Percentiles rank a stretch among this genome's conserved stretches.
phyloP scores from a whole-genome alignment of 2,329 filamentous ascomycete species.

The Verticillium zaregamsianum region DNA sequence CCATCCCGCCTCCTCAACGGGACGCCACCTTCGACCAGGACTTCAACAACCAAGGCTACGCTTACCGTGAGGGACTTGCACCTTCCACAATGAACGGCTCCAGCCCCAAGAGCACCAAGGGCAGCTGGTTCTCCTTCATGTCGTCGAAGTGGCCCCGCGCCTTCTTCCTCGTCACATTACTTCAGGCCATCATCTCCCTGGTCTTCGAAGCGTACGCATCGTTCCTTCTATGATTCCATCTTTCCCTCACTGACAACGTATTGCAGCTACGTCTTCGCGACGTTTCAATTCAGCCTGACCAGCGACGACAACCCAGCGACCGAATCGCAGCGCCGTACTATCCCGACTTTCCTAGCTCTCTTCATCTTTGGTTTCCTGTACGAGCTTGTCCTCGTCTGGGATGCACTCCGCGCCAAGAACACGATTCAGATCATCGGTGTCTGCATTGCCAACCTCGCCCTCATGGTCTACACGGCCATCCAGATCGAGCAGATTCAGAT shows the following conservation, averaged over 20 bases:
- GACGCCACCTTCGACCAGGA: slow-evolving; percentile 16
- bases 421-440: slow-evolving; percentile 98
- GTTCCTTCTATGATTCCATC: neutral
- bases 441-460: slow-evolving; percentile 85
- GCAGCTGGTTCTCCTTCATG: slow-evolving; percentile 61
- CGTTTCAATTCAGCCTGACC: slow-evolving; percentile 66
- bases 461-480: slow-evolving; percentile 88
- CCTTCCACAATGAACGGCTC: slow-evolving; percentile 23
- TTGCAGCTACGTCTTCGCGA: slow-evolving; percentile 79
- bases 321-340: slow-evolving; percentile 60
- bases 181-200: slow-evolving; percentile 78
- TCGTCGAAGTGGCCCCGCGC: slow-evolving; percentile 83
- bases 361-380: slow-evolving; percentile 98
- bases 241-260: slow-evolving; percentile 7
- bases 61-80: slow-evolving; percentile 30
- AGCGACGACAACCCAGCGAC: slow-evolving; percentile 35
- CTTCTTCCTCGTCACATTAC: slow-evolving; percentile 69
- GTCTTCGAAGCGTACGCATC: slow-evolving; percentile 76
- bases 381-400: slow-evolving; percentile 83
- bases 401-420: slow-evolving; percentile 91
- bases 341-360: slow-evolving; percentile 91
- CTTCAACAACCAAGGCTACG: slow-evolving; percentile 17
- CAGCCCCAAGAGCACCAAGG: slow-evolving; percentile 14
- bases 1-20: slow-evolving; percentile 19
- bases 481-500: slow-evolving; percentile 86